Conservation (phyloP, 1,284 basidiomycete species). For the Heterobasidion irregulare region DNA sequence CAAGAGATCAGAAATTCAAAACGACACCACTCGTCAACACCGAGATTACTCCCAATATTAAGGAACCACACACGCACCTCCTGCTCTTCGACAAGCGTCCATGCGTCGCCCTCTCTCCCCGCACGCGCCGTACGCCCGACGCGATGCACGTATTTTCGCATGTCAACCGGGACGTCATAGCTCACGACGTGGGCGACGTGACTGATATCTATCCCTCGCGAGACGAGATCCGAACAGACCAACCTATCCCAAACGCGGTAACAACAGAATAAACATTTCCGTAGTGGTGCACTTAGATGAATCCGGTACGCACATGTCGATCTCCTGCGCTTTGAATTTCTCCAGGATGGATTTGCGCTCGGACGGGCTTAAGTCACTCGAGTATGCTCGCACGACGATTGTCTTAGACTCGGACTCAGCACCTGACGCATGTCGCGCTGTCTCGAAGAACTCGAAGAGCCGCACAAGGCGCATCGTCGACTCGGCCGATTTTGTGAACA, state of each 20-base stretch:
- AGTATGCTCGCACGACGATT: constrained; percentile 65
- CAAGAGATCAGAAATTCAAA: no score
- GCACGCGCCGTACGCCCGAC: constrained; percentile 94
- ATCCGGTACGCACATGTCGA: constrained; percentile 66
- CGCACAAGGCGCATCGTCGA: constrained; percentile 79
- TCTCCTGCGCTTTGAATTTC: constrained; percentile 73
- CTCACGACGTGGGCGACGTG: constrained; percentile 88
- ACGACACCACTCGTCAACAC: not conserved
- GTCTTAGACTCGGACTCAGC: constrained; percentile 14
- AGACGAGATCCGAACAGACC: constrained; percentile 92
- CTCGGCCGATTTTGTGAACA: constrained; percentile 96
- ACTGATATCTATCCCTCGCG: constrained; percentile 94
- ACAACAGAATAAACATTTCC: not conserved
- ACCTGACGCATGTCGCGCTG: constrained; percentile 25
- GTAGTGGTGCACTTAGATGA: not conserved
- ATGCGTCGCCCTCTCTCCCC: constrained; percentile 79
- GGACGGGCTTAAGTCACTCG: constrained; percentile 71
- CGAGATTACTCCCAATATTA: not conserved
- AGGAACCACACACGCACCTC: constrained; percentile 45
- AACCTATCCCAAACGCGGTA: constrained; percentile 42
- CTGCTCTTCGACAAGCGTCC: constrained; percentile 94
- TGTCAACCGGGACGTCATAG: constrained; percentile 94
- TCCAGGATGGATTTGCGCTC: constrained; percentile 78
- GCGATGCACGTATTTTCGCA: constrained; percentile 96
- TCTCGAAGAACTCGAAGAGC: constrained; percentile 80